Evolutionary conservation across 2,329 filamentous ascomycete genomes (phyloP).

Genomic region (Aspergillus tubingensis): DNA sequence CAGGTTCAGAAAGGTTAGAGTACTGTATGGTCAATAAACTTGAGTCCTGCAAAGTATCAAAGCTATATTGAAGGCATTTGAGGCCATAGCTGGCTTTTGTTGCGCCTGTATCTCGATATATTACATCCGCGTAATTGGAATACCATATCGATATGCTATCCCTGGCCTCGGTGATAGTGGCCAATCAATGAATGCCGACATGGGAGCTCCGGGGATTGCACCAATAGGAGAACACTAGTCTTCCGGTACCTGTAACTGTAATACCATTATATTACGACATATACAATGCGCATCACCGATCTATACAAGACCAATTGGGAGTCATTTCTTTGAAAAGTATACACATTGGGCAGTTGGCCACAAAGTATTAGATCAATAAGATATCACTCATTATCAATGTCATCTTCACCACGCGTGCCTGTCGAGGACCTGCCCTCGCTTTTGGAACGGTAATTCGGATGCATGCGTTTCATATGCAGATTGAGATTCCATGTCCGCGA

Average conservation of each 20-base stretch:
- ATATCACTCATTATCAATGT: neutral
- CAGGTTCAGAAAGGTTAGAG: no score
- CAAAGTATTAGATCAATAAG: neutral
- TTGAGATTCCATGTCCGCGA: constrained; percentile 42
- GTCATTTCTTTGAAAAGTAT: neutral
- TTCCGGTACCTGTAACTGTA: neutral
- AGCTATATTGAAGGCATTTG: neutral
- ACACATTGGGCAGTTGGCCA: neutral
- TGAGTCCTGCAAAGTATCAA: neutral
- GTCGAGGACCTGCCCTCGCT: constrained; percentile 5
- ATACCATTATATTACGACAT: neutral
- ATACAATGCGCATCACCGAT: neutral
- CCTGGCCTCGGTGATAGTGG: neutral
- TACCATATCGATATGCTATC: constrained; percentile 8
- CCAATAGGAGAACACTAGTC: neutral
- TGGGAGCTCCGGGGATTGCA: neutral
- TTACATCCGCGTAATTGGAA: neutral
- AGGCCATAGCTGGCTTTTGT: neutral
- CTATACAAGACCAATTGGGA: neutral
- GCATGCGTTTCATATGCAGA: constrained; percentile 37
- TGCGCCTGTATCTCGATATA: neutral
- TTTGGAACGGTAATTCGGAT: constrained; percentile 25
- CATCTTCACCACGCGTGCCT: neutral
- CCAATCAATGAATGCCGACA: neutral
- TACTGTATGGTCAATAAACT: neutral